phyloP scores from a whole-genome alignment of 805 yeast species.

The Sugiyamaella qingdaonensis region DNA sequence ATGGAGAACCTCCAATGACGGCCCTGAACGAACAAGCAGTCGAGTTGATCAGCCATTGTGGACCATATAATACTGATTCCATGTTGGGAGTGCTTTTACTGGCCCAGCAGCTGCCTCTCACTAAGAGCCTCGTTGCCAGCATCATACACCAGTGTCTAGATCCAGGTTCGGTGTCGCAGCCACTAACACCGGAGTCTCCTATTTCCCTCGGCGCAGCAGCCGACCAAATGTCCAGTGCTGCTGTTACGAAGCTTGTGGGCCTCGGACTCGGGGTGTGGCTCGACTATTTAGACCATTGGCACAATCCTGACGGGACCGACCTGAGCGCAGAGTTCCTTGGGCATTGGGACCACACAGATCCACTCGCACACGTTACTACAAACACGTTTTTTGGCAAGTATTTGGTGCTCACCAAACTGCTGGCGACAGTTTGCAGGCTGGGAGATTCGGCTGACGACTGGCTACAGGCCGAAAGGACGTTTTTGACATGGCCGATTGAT shows the following conservation, averaged over 20 bases:
- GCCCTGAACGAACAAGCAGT: not conserved
- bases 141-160: not conserved
- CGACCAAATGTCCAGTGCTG: not conserved
- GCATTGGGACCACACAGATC: not conserved
- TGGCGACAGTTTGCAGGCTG: not conserved
- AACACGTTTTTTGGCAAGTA: conserved; percentile 4
- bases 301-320: not conserved
- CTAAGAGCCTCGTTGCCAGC: not conserved
- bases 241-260: not conserved
- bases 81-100: not conserved
- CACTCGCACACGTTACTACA: not conserved
- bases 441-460: not conserved
- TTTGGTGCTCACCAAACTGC: conserved; percentile 1
- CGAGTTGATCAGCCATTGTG: not conserved
- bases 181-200: not conserved
- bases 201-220: not conserved
- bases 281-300: not conserved
- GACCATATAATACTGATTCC: not conserved
- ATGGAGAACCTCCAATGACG: not conserved
- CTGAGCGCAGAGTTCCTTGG: not conserved
- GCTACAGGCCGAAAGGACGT: conserved; percentile 10
- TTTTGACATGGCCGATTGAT: conserved; percentile 11
- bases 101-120: not conserved
- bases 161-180: not conserved
- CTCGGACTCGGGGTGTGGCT: conserved; percentile 1